Evolutionary conservation across 129 eudicot genomes (phyloP).

Genomic region (Ambrosia artemisiifolia): DNA sequence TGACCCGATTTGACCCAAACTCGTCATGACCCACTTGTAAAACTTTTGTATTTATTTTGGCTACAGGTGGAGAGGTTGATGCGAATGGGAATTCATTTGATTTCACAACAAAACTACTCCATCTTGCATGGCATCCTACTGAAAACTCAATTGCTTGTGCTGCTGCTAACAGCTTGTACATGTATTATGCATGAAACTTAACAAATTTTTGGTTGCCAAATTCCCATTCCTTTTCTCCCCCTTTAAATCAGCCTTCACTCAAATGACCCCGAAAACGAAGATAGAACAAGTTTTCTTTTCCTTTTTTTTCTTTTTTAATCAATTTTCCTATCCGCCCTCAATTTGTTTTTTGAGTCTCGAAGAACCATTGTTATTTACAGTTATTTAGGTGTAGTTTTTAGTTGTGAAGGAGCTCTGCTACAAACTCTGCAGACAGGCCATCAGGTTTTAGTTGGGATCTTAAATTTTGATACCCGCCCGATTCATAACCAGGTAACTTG

Average conservation of each 20-base stretch:
- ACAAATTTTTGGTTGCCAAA: constrained; percentile 24
- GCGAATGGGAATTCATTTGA: constrained; percentile 92
- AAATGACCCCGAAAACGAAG: constrained; percentile 7
- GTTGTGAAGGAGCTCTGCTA: constrained; percentile 21
- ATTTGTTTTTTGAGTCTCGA: constrained; percentile 35
- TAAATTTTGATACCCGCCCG: neutral
- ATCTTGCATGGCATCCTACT: constrained; percentile 95
- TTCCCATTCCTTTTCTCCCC: neutral
- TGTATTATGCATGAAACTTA: constrained; percentile 82
- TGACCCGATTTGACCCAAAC: neutral
- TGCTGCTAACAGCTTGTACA: constrained; percentile 99
- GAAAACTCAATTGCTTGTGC: constrained; percentile 98
- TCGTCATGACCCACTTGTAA: neutral
- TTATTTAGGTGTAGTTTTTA: constrained; percentile 26
- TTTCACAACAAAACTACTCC: constrained; percentile 88
- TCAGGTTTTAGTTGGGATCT: constrained; percentile 9
- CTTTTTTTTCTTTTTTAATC: neutral
- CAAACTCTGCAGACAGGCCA: too few relatives aligned
- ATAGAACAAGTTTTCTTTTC: constrained; percentile 11
- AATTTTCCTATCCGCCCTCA: constrained; percentile 19
- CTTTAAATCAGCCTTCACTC: constrained; percentile 20
- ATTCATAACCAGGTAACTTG: neutral
- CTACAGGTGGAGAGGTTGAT: constrained; percentile 77
- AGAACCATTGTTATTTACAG: constrained; percentile 21
- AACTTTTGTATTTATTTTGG: neutral